These are phyloP conservation scores for Letharia lupina DNA, from an alignment of 495 filamentous ascomycete species.

Conservation along the genomic window DNA sequence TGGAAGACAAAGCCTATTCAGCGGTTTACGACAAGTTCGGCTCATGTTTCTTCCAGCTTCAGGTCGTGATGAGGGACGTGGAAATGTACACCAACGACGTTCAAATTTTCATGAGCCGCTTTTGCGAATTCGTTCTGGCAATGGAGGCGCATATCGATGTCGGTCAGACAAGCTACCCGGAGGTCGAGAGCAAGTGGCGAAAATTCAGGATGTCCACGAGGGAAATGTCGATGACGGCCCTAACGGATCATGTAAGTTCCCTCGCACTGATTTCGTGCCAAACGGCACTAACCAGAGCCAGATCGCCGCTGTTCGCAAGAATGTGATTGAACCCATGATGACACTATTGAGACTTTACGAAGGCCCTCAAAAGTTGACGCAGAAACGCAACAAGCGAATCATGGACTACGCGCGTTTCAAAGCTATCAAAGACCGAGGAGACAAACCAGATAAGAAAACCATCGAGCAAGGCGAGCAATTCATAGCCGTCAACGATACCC, in stretches of 20 bases:
- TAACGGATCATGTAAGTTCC: slow-evolving; percentile 76
- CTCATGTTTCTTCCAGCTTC: slow-evolving; percentile 80
- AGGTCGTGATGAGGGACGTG: slow-evolving; percentile 83
- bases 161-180: slow-evolving; percentile 54
- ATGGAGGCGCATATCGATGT: slow-evolving; percentile 60
- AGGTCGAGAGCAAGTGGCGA: slow-evolving; percentile 87
- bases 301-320: slow-evolving; percentile 66
- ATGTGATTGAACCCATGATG: slow-evolving; percentile 81
- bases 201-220: slow-evolving; percentile 71
- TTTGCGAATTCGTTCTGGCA: slow-evolving; percentile 58
- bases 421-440: slow-evolving; percentile 63
- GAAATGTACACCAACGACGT: slow-evolving; percentile 73
- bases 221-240: slow-evolving; percentile 65
- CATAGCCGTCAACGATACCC: slow-evolving; percentile 76
- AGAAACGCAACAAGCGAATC: slow-evolving; percentile 82
- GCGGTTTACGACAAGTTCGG: slow-evolving; percentile 68
- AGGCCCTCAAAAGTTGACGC: slow-evolving; percentile 76
- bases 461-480: slow-evolving; percentile 78
- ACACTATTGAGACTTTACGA: slow-evolving; percentile 70
- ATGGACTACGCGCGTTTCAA: slow-evolving; percentile 81
- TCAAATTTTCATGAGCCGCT: slow-evolving; percentile 60
- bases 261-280: slow-evolving; percentile 15
- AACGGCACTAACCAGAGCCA: slow-evolving; percentile 29
- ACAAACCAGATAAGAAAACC: slow-evolving; percentile 75
- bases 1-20: slow-evolving; percentile 73